A percentile compares a stretch with the other conserved stretches of the same genome.
Evolutionary conservation across 2,329 filamentous ascomycete genomes (phyloP).

Genomic region (Colletotrichum neosansevieriae): DNA sequence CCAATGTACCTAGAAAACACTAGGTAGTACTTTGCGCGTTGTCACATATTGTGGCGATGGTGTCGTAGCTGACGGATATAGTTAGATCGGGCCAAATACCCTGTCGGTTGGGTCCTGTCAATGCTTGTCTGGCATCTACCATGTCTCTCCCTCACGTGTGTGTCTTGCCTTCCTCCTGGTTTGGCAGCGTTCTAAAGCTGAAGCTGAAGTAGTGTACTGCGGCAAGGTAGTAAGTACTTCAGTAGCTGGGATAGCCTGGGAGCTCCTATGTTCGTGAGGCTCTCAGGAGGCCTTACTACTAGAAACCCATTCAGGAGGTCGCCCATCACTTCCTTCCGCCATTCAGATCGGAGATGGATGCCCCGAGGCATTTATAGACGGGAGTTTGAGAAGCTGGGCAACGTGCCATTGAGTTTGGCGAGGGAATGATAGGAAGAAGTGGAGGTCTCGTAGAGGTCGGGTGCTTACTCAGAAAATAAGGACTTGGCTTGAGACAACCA

Average conservation of each 20-base stretch:
- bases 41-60: too few relatives aligned
- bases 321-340: neutral
- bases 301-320: constrained; percentile 16
- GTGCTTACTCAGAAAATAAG: neutral
- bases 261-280: constrained; percentile 13
- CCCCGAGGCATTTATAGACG: constrained; percentile 15
- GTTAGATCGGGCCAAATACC: too few relatives aligned
- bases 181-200: too few relatives aligned
- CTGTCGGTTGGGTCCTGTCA: constrained; percentile 1
- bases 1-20: too few relatives aligned
- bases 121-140: neutral
- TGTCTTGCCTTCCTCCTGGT: neutral
- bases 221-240: too few relatives aligned
- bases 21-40: too few relatives aligned
- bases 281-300: constrained; percentile 15
- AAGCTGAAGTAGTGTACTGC: neutral
- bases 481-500: neutral
- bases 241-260: too few relatives aligned
- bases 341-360: constrained; percentile 3
- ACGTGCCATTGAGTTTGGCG: constrained; percentile 16
- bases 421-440: neutral
- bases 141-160: neutral
- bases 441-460: constrained; percentile 1
- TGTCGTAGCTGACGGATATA: too few relatives aligned
- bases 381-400: neutral